Evolutionary conservation across 2,329 filamentous ascomycete species (phyloP), one percentile per base, ranked within the genome.

Genomic region (Cladosporium sp.): DNA sequence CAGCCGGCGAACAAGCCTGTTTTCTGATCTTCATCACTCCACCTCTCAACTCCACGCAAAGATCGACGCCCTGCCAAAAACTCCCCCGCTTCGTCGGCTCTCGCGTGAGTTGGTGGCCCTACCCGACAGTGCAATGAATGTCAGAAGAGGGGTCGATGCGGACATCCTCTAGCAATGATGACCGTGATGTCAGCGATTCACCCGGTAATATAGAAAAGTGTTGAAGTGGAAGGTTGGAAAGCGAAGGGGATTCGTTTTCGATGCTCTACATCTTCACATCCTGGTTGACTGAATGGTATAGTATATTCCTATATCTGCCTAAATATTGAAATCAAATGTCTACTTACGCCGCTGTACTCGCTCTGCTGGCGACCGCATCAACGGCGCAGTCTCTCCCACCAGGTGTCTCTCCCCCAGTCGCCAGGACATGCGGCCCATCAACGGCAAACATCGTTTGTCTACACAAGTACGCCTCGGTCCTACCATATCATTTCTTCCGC

Each of bases 401-500:
- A 4, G 54, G 53, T n/a, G 53, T 55, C 2, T 42, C 47, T 4
- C 19, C 41, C 6, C 54, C 54, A 7, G 42, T 56, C 5, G 54
- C 54, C 11, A 18, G 47, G 24, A 50, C 54, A 17, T 64, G 62
- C 40, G 54, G 54, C 3, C 54, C 54, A 4, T 39, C 32, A 12
- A 52, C 20, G 29, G 51, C 54, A 9, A 58, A 61, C 29, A 59
- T 70, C 17, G 63, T 69, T 37, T 72, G 69, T 52, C 56, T 73
- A 39, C 67, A 71, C 36, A 64, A 62, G 52, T 72, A 71, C 61
- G 69, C 52, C 7, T 57, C 63, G 4, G 63, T 65, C 4, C 49
- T 63, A 30, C 70, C 69, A 3, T 70, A 70, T 50, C 68, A 68
- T 50, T 72, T 72, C 61, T 67, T 62, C 52, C 64, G 69, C 15